Percentiles rank a stretch among this genome's conserved stretches.
Conservation (phyloP, 345 rosid genomes). For the Viola odorata region DNA sequence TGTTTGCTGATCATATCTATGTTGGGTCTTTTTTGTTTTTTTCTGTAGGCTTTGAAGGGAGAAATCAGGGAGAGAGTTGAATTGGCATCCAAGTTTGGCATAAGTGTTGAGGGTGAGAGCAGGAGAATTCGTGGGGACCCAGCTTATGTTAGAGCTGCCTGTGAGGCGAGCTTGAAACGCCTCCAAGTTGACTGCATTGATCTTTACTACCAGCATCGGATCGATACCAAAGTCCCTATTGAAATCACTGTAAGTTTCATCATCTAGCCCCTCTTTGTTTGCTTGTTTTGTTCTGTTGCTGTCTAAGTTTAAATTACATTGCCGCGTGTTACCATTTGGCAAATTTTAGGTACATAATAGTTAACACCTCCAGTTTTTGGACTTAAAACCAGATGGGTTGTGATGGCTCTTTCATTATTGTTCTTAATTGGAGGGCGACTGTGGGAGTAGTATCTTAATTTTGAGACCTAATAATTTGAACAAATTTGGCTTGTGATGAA, state of each 20-base stretch:
- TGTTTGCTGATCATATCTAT: not conserved
- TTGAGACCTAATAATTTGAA: too few relatives aligned
- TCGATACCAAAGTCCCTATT: constrained; percentile 17
- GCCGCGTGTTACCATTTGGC: too few relatives aligned
- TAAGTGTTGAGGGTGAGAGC: not conserved
- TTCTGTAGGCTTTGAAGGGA: constrained; percentile 14
- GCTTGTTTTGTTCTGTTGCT: not conserved
- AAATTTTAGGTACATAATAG: too few relatives aligned
- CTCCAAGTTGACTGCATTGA: constrained; percentile 26
- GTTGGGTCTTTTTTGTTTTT: not conserved
- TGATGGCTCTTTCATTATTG: too few relatives aligned
- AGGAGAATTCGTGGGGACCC: not conserved
- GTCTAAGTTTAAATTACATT: not conserved
- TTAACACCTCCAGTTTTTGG: too few relatives aligned
- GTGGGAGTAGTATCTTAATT: too few relatives aligned
- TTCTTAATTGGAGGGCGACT: too few relatives aligned
- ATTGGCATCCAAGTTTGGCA: constrained; percentile 12
- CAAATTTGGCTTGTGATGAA: too few relatives aligned
- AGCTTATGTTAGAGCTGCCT: not conserved
- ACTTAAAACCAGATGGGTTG: too few relatives aligned
- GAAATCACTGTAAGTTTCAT: constrained; percentile 11
- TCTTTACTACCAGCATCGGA: constrained; percentile 22
- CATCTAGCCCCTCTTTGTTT: too few relatives aligned
- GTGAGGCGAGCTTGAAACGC: not conserved
- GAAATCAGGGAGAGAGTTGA: constrained; percentile 11